Conservation (phyloP, 2,329 filamentous ascomycete species). For the Septoria linicola region DNA sequence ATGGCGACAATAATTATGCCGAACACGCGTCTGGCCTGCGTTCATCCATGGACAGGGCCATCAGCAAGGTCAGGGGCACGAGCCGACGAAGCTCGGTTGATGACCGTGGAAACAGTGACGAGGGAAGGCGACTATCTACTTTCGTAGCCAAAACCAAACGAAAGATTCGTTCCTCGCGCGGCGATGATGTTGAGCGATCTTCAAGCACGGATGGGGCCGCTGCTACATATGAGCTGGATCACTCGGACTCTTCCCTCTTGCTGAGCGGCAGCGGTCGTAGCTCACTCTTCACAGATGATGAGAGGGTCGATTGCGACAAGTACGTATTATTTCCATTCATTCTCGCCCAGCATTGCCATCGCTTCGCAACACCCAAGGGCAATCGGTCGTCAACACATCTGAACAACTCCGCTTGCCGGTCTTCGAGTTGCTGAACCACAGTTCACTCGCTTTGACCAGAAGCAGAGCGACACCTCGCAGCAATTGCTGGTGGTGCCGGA, state of each 20-base stretch:
- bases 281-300: constrained; percentile 53
- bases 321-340: constrained; percentile 27
- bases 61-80: constrained; percentile 43
- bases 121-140: constrained; percentile 52
- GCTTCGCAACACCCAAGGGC: no score
- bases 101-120: constrained; percentile 43
- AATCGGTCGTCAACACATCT: no score
- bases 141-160: constrained; percentile 40
- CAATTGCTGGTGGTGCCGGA: no score
- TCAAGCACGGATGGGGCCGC: constrained; percentile 40
- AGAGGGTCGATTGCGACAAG: constrained; percentile 46
- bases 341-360: not conserved
- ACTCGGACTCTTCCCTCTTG: constrained; percentile 38
- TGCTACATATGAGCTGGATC: constrained; percentile 25
- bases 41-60: constrained; percentile 41
- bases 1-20: constrained; percentile 30
- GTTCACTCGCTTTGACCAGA: no score
- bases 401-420: no score
- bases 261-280: constrained; percentile 47
- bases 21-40: constrained; percentile 29
- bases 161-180: constrained; percentile 21
- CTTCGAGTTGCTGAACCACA: no score
- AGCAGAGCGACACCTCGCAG: no score
- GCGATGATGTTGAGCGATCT: constrained; percentile 21
- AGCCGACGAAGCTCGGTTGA: constrained; percentile 40